Evolutionary conservation across 2,329 filamentous ascomycete genomes (phyloP), one percentile per base, ranked within the genome.

Genomic region (Fusarium compactum): DNA sequence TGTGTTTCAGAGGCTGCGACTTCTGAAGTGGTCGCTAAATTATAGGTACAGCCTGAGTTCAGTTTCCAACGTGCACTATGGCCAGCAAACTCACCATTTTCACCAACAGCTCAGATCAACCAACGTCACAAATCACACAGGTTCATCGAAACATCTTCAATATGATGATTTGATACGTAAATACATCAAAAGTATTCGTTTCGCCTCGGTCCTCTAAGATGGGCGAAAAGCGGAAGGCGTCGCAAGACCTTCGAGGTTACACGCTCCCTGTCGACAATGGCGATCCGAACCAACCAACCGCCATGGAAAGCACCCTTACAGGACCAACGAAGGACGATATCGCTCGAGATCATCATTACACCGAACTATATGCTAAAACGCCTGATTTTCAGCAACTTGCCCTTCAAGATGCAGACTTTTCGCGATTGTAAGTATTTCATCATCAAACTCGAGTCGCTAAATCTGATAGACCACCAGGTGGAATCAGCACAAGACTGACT

Each of bases 331-430:
- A 65, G n/a, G 67, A 58, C 22, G 24, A 38, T 6, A 29, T 62
- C 18, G 45, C 62, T 14, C 58, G 70, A 29, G 78, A 81, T 55
- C 58, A 61, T 27, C 79, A 76, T 38, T 85, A 80, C 61, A 77
- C 78, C 11, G 67, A 78, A 8, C 75, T 87, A 0, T 87, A 86
- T 69, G 58, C 71, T 0, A 77, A 74, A 4, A 76, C 82, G 2
- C 78, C 81, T 3, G 80, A 85, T 65, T 87, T 87, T 56, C 77
- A 77, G n/a, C 73, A 79, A 10, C 74, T 87, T 1, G 81, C 81
- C 0, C 73, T 74, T 2, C 70, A 80, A 16, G 83, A 87, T 64
- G 58, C 80, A 0, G 79, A 78, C 0, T 85, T 87, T 69, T 80
- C 80, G 3, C 71, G 76, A 18, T 59, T 84, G 85, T 85, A 74